phyloP scores from a whole-genome alignment of 768 basidiomycete species.

The Pholiota microspora region DNA sequence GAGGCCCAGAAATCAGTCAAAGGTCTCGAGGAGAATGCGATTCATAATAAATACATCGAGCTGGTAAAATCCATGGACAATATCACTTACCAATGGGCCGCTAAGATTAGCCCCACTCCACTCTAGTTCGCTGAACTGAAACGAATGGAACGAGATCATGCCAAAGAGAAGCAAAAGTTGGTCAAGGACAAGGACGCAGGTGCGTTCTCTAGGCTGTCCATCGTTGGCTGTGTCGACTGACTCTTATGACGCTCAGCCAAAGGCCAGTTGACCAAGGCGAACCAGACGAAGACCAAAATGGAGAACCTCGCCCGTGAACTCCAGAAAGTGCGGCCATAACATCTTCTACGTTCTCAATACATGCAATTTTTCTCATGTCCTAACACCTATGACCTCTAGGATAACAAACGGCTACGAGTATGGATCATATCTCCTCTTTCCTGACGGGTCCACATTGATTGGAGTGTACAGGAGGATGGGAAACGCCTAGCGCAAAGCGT shows the following conservation, averaged over 20 bases:
- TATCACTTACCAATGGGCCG: conserved; percentile 11
- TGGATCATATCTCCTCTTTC: conserved; percentile 20
- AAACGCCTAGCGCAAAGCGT: conserved; percentile 77
- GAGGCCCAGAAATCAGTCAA: conserved; percentile 86
- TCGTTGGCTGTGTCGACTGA: background rate
- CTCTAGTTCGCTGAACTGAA: conserved; percentile 85
- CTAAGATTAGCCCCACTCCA: conserved; percentile 14
- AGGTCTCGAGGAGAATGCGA: conserved; percentile 77
- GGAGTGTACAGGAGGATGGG: conserved; percentile 67
- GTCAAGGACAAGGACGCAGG: conserved; percentile 90
- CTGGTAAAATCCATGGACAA: conserved; percentile 49
- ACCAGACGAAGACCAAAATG: conserved; percentile 87
- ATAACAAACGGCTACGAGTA: conserved; percentile 87
- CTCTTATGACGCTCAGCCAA: conserved; percentile 51
- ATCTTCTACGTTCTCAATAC: conserved; percentile 7
- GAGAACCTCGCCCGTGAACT: conserved; percentile 87
- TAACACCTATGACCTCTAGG: conserved; percentile 41
- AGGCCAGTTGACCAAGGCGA: conserved; percentile 81
- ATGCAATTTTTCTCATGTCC: conserved; percentile 13
- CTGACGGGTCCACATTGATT: conserved; percentile 16
- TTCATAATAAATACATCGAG: conserved; percentile 87
- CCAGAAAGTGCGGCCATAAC: conserved; percentile 64
- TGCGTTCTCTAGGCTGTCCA: conserved; percentile 28
- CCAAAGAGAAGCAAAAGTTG: conserved; percentile 90
- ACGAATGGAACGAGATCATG: conserved; percentile 82